Evolutionary conservation across 2,329 filamentous ascomycete genomes (phyloP), one percentile per base, ranked within the genome.

Genomic region (Grosmannia huntii): DNA sequence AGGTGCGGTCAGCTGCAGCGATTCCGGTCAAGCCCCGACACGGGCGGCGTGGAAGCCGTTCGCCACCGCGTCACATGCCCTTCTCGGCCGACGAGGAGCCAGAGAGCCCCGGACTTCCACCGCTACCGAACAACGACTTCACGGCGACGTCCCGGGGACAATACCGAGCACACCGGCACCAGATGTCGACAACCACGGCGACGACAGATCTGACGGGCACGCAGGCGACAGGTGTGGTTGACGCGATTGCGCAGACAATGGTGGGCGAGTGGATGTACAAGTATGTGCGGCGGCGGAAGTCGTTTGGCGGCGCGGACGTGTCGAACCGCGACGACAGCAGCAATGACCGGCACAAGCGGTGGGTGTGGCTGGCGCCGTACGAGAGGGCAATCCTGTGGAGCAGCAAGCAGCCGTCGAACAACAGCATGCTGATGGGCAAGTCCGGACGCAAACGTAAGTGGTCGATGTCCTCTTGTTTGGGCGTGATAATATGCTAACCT

Each of bases 361-460:
- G 94, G 94, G 94, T 99, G 2, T 99, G 94, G 94, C 81, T 99
- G 62, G 94, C 92, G 21, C 94, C 94, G 3, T 97, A 99, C 68
- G 94, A 99, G 72, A 81, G 91, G 62, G 87, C 92, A 14, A 92
- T 99, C 60, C 89, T 99, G 71, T 99, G 94, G 94, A 96, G 92
- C 71, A 95, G 87, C 77, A 96, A 95, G 76, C 94, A 99, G 72
- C 94, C 94, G 19, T 89, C 85, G 11, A 90, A 85, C 65, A 90
- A 91, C 36, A 87, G 83, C 65, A 92, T 91, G 36, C 73, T 99
- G 70, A 80, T 97, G 77, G 94, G 94, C 64, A 99, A 97, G 76
- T 87, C 87, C 68, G 94, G 94, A 57, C 85, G 94, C 65, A 99
- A 97, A 74, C 74, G 92, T 96, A 79, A 84, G 90, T 83, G 59